phyloP scores from a whole-genome alignment of 1,139 yeast genomes.

The Lodderomyces margitis region DNA sequence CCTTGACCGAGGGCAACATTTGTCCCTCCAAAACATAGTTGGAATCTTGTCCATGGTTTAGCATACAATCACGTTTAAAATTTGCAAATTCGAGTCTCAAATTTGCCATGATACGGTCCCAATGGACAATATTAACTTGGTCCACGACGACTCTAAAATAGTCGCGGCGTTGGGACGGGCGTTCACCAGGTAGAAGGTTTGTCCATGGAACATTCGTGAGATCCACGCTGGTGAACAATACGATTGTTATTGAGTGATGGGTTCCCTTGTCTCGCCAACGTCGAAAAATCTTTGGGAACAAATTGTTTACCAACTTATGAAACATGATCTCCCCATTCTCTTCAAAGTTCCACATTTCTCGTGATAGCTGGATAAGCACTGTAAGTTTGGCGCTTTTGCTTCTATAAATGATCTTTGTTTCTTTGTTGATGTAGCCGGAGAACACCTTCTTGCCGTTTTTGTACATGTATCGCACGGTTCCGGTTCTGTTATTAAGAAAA shows the following conservation, averaged over 20 bases:
- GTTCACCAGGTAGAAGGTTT: constrained; percentile 66
- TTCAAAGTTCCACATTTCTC: constrained; percentile 98
- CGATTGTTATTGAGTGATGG: constrained; percentile 89
- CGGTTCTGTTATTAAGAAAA: constrained; percentile 58
- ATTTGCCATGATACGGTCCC: constrained; percentile 92
- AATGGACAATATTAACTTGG: constrained; percentile 79
- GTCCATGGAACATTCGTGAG: constrained; percentile 55
- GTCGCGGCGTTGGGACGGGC: constrained; percentile 67
- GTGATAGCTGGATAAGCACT: constrained; percentile 81
- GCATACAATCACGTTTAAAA: constrained; percentile 69
- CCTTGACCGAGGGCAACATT: constrained; percentile 82
- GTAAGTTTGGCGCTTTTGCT: constrained; percentile 87
- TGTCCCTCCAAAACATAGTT: constrained; percentile 49
- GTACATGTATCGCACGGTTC: constrained; percentile 66
- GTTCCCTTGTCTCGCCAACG: constrained; percentile 85
- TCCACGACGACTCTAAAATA: constrained; percentile 94
- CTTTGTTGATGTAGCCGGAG: constrained; percentile 64
- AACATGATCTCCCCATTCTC: constrained; percentile 94
- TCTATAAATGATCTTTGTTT: constrained; percentile 79
- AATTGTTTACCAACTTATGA: constrained; percentile 85
- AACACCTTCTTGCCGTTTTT: constrained; percentile 66
- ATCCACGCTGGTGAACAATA: constrained; percentile 81
- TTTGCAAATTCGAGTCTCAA: constrained; percentile 81
- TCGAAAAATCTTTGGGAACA: constrained; percentile 85
- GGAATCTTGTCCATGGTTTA: constrained; percentile 42